These are phyloP conservation scores for Castanopsis chinensis DNA, from an alignment of 306 rosid genomes.

Conservation along the genomic window DNA sequence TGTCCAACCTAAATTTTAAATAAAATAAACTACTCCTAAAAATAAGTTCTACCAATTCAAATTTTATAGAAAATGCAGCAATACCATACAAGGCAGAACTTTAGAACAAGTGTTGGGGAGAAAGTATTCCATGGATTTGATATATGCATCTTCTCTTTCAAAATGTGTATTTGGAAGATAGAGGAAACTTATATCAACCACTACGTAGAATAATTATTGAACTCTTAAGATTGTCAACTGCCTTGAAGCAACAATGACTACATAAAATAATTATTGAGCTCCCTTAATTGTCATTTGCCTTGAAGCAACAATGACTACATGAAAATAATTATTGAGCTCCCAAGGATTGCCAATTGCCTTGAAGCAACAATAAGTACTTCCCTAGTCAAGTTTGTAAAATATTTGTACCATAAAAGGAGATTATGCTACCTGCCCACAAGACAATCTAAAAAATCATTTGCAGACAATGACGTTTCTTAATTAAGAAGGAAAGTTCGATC, in stretches of 20 bases:
- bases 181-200: no score
- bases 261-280: neutral
- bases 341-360: neutral
- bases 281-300: neutral
- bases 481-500: constrained; percentile 12
- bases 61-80: neutral
- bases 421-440: constrained; percentile 49
- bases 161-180: no score
- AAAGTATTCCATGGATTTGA: no score
- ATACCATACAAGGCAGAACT: neutral
- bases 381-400: constrained; percentile 34
- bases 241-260: neutral
- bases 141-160: no score
- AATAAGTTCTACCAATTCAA: neutral
- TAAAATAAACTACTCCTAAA: neutral
- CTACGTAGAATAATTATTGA: neutral
- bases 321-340: neutral
- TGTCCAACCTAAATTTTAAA: no score
- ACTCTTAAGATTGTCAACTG: neutral
- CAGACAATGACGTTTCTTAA: constrained; percentile 31
- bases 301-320: constrained; percentile 1
- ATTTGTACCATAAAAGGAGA: constrained; percentile 22
- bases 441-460: constrained; percentile 37
- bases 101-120: neutral
- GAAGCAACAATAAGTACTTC: constrained; percentile 10